These are phyloP conservation scores for Melampsora larici-populina DNA, from an alignment of 1,284 basidiomycete species.

Conservation along the genomic window DNA sequence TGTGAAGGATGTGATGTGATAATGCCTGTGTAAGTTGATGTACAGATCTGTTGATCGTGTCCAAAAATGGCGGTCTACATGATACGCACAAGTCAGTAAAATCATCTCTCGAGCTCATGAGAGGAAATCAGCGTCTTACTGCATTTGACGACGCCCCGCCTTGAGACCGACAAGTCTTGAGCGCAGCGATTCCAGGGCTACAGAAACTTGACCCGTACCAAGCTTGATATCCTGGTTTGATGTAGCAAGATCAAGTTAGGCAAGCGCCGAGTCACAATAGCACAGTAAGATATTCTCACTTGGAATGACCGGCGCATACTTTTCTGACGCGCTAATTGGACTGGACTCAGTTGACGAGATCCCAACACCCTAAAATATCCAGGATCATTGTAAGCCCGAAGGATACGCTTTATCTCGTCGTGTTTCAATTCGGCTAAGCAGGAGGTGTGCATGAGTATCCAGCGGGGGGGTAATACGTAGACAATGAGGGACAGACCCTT, in stretches of 20 bases:
- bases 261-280: background rate
- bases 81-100: background rate
- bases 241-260: background rate
- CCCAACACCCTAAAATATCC: conserved; percentile 25
- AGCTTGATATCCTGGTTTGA: conserved; percentile 30
- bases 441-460: background rate
- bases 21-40: conserved; percentile 21
- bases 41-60: conserved; percentile 40
- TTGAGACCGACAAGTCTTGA: conserved; percentile 16
- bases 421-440: conserved; percentile 35
- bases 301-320: conserved; percentile 25
- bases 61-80: conserved; percentile 25
- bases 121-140: background rate
- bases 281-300: conserved; percentile 7
- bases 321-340: conserved; percentile 37
- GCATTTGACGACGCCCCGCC: conserved; percentile 13
- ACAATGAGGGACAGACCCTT: conserved; percentile 15
- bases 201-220: conserved; percentile 38
- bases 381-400: conserved; percentile 33
- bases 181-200: conserved; percentile 31
- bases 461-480: background rate
- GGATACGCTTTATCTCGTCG: conserved; percentile 39
- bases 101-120: background rate
- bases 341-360: conserved; percentile 34
- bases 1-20: conserved; percentile 34